Percentiles rank a stretch among this genome's conserved stretches.
Conservation (phyloP, 345 rosid species). For the Pistacia atlantica region DNA sequence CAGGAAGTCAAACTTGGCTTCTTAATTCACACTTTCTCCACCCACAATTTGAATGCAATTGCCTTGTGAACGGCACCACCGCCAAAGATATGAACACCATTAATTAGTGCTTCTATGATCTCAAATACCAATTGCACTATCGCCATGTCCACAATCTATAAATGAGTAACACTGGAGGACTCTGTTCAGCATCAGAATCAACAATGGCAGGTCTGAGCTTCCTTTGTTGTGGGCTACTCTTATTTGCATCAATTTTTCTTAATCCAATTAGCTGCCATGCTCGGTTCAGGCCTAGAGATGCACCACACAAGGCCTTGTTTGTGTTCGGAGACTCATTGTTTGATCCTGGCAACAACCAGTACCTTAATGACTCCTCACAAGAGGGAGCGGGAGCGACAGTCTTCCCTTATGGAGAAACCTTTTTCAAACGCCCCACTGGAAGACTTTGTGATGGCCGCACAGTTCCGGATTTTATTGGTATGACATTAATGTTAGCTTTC, state of each 20-base stretch:
- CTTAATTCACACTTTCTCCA: too few species aligned
- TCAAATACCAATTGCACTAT: too few species aligned
- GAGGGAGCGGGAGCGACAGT: neutral
- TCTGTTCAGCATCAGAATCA: neutral
- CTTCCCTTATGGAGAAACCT: neutral
- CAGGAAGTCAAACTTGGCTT: too few species aligned
- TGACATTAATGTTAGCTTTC: neutral
- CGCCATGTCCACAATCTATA: too few species aligned
- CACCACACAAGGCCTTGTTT: neutral
- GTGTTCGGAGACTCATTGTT: constrained; percentile 5
- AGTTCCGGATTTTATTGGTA: constrained; percentile 9
- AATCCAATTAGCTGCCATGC: constrained; percentile 4
- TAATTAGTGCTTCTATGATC: too few species aligned
- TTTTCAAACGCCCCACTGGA: neutral
- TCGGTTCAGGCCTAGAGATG: neutral
- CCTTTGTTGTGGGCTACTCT: neutral
- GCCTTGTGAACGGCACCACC: too few species aligned
- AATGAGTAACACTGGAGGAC: neutral
- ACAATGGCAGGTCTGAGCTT: neutral
- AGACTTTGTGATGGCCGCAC: constrained; percentile 7
- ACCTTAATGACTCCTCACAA: neutral
- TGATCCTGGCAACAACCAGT: constrained; percentile 8
- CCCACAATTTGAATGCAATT: too few species aligned
- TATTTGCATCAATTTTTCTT: neutral
- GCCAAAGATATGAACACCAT: too few species aligned